Percentiles rank a stretch among this genome's conserved stretches.
These are phyloP conservation scores for Xylaria nigripes DNA, from an alignment of 495 filamentous ascomycete species.

Conservation along the genomic window DNA sequence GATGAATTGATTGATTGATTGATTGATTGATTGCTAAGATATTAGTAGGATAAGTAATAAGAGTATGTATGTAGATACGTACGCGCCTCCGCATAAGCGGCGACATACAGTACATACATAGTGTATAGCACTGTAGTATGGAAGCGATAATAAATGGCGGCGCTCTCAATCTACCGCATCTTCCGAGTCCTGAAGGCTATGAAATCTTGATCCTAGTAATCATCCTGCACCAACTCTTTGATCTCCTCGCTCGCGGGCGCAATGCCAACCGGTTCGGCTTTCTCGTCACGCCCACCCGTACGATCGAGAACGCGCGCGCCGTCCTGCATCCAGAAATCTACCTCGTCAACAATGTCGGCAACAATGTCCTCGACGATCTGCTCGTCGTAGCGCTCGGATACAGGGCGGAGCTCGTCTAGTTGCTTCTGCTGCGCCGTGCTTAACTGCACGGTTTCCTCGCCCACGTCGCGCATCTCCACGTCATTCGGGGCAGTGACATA, in stretches of 20 bases:
- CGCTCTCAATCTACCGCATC: too few relatives aligned
- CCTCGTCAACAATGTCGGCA: slow-evolving; percentile 87
- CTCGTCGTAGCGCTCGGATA: slow-evolving; percentile 79
- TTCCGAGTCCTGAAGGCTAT: not conserved
- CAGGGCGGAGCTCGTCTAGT: slow-evolving; percentile 39
- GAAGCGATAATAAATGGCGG: too few relatives aligned
- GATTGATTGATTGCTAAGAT: too few relatives aligned
- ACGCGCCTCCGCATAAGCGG: too few relatives aligned
- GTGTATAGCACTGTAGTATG: too few relatives aligned
- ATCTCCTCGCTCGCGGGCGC: slow-evolving; percentile 44
- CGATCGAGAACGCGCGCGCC: slow-evolving; percentile 41
- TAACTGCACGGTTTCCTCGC: slow-evolving; percentile 20
- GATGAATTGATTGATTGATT: too few relatives aligned
- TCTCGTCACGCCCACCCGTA: slow-evolving; percentile 29
- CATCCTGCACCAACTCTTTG: slow-evolving; percentile 57
- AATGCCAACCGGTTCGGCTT: slow-evolving; percentile 31
- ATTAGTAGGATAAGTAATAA: too few relatives aligned
- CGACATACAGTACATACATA: too few relatives aligned
- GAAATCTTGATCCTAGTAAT: slow-evolving; percentile 26
- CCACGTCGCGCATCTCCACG: slow-evolving; percentile 43
- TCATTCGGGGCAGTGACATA: slow-evolving; percentile 28
- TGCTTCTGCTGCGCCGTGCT: slow-evolving; percentile 1
- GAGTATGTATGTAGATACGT: too few relatives aligned
- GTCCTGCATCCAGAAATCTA: slow-evolving; percentile 69
- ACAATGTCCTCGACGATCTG: slow-evolving; percentile 92